These are phyloP conservation scores for Cutaneotrichosporon curvatum DNA, from an alignment of 1,284 basidiomycete species.

Conservation along the genomic window DNA sequence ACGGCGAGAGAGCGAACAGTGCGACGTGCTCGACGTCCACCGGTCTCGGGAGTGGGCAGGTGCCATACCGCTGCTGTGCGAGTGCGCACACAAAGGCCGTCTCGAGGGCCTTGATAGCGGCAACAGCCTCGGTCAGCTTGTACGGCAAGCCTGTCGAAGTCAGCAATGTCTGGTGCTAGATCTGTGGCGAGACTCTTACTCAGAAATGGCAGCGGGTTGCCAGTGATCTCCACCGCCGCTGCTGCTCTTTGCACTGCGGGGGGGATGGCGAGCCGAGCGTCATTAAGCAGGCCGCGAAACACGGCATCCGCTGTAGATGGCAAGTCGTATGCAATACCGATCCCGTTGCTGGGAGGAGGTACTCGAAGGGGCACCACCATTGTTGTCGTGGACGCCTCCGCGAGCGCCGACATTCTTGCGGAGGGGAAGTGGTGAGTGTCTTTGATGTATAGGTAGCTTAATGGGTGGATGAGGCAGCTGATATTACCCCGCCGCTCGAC, in stretches of 20 bases:
- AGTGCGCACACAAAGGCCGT: slow-evolving; percentile 10
- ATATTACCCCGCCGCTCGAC: too few species aligned
- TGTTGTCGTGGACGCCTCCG: too few species aligned
- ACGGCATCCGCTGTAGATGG: not conserved
- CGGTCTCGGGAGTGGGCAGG: not conserved
- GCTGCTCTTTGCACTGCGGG: slow-evolving; percentile 2
- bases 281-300: slow-evolving; percentile 2
- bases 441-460: too few species aligned
- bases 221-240: slow-evolving; percentile 1
- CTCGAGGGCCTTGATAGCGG: slow-evolving; percentile 11
- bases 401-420: too few species aligned
- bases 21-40: slow-evolving; percentile 11
- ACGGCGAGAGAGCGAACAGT: slow-evolving; percentile 5
- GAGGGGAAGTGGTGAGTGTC: too few species aligned
- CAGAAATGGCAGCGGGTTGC: slow-evolving; percentile 5
- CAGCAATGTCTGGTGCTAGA: not conserved
- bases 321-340: slow-evolving; percentile 1
- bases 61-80: slow-evolving; percentile 4
- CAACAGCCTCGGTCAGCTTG: slow-evolving; percentile 11
- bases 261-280: slow-evolving; percentile 8
- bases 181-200: not conserved
- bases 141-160: slow-evolving; percentile 4
- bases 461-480: too few species aligned
- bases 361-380: too few species aligned
- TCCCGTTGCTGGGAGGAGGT: not conserved